Percentiles rank a stretch among this genome's conserved stretches.
These are phyloP conservation scores for Onygenales sp. DNA, from an alignment of 2,329 filamentous ascomycete genomes.

Conservation along the genomic window DNA sequence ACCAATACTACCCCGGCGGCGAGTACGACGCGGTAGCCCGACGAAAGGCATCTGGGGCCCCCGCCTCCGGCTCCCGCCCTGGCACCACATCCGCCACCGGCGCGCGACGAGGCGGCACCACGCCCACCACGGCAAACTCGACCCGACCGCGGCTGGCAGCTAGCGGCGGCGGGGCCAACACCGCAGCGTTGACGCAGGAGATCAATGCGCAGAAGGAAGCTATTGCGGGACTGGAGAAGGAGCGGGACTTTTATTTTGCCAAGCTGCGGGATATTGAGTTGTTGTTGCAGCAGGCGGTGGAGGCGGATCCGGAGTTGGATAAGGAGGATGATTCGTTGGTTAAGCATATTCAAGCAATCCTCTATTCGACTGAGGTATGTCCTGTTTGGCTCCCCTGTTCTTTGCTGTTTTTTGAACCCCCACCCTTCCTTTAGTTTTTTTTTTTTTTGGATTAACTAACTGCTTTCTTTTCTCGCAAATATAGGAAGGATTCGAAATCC, in stretches of 20 bases:
- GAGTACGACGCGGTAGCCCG: conserved; percentile 87
- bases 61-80: conserved; percentile 39
- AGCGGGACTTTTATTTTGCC: conserved; percentile 98
- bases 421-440: not conserved
- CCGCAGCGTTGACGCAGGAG: conserved; percentile 70
- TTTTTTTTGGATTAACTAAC: not conserved
- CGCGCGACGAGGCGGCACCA: conserved; percentile 51
- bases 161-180: conserved; percentile 47
- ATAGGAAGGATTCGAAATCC: conserved; percentile 66
- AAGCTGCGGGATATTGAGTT: conserved; percentile 96
- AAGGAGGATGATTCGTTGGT: conserved; percentile 86
- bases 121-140: conserved; percentile 41
- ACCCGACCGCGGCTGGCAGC: conserved; percentile 34
- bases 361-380: conserved; percentile 83
- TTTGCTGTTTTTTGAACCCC: not conserved
- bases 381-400: conserved; percentile 1
- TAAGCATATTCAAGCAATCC: conserved; percentile 91
- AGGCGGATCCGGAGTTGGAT: conserved; percentile 85
- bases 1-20: conserved; percentile 93
- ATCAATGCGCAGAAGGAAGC: conserved; percentile 88
- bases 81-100: conserved; percentile 37
- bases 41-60: conserved; percentile 65
- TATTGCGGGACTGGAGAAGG: conserved; percentile 85
- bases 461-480: not conserved
- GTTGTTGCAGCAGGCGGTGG: conserved; percentile 83